Evolutionary conservation across 176 grass and related monocot species (phyloP).

Genomic region (Musa schizocarpa): DNA sequence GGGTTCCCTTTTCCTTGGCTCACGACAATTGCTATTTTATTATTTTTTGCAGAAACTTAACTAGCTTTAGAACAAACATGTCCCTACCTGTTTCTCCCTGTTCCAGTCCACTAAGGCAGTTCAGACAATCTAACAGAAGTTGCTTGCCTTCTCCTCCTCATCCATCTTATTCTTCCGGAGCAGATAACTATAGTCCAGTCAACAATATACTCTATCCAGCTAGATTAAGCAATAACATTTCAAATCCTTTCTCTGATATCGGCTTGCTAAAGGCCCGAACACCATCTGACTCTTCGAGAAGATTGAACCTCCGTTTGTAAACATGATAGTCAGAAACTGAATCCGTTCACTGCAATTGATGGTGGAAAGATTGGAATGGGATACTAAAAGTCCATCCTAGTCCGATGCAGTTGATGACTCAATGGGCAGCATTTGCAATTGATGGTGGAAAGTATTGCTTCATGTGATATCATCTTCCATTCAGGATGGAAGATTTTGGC

Average conservation of each 20-base stretch:
- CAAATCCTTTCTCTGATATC: conserved; percentile 41
- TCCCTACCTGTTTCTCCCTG: conserved; percentile 85
- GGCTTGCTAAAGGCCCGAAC: conserved; percentile 29
- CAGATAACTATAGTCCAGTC: conserved; percentile 70
- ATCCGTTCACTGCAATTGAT: not conserved
- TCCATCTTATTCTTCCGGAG: conserved; percentile 66
- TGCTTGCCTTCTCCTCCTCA: conserved; percentile 84
- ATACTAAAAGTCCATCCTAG: not conserved
- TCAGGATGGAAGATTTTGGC: not conserved
- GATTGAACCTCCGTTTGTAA: conserved; percentile 1
- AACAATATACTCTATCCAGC: conserved; percentile 52
- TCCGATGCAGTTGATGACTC: not conserved
- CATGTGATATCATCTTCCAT: not conserved
- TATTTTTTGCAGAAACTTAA: conserved; percentile 32
- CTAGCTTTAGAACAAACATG: conserved; percentile 46
- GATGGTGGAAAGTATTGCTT: not conserved
- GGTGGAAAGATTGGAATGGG: not conserved
- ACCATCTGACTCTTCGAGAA: conserved; percentile 60
- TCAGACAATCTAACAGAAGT: conserved; percentile 52
- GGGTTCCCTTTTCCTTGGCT: not conserved
- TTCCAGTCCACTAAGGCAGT: conserved; percentile 68
- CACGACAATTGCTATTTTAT: not conserved
- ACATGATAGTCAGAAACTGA: too few relatives aligned
- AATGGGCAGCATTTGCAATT: not conserved
- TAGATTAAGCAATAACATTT: conserved; percentile 26